Percentiles rank a stretch among this genome's conserved stretches.
Conservation (phyloP, 129 eudicot genomes). For the Cynara cardunculus region DNA sequence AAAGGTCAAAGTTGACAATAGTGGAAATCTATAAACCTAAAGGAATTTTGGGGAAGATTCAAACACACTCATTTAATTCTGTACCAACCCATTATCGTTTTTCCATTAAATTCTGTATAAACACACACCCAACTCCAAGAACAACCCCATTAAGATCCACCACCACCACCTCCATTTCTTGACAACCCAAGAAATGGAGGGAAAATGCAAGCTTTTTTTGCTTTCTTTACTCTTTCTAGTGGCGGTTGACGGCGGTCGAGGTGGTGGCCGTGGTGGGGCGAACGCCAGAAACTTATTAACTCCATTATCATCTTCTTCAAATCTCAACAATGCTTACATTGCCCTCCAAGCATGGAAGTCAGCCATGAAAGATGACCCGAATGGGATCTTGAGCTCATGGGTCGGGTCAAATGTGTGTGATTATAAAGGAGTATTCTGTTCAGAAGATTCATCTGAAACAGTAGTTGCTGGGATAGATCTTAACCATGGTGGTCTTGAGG, state of each 20-base stretch:
- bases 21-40: not conserved
- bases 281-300: slow-evolving; percentile 11
- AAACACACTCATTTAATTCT: slow-evolving; percentile 30
- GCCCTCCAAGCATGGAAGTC: slow-evolving; percentile 85
- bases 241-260: slow-evolving; percentile 1
- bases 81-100: slow-evolving; percentile 31
- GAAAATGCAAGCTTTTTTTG: slow-evolving; percentile 10
- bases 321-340: slow-evolving; percentile 42
- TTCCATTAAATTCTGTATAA: slow-evolving; percentile 17
- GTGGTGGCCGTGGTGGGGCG: not conserved
- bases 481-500: slow-evolving; percentile 70
- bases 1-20: slow-evolving; percentile 21
- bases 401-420: slow-evolving; percentile 62
- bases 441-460: slow-evolving; percentile 5
- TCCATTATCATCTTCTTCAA: slow-evolving; percentile 10
- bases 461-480: slow-evolving; percentile 47
- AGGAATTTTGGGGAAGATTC: not conserved
- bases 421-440: slow-evolving; percentile 66
- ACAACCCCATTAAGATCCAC: slow-evolving; percentile 19
- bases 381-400: slow-evolving; percentile 52
- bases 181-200: slow-evolving; percentile 9
- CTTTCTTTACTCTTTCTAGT: slow-evolving; percentile 22
- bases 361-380: slow-evolving; percentile 65
- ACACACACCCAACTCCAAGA: slow-evolving; percentile 15
- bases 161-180: slow-evolving; percentile 11